Evolutionary conservation across 75 land plant genomes (phyloP), one percentile per base, ranked within the genome.

Genomic region (Larix kaempferi): DNA sequence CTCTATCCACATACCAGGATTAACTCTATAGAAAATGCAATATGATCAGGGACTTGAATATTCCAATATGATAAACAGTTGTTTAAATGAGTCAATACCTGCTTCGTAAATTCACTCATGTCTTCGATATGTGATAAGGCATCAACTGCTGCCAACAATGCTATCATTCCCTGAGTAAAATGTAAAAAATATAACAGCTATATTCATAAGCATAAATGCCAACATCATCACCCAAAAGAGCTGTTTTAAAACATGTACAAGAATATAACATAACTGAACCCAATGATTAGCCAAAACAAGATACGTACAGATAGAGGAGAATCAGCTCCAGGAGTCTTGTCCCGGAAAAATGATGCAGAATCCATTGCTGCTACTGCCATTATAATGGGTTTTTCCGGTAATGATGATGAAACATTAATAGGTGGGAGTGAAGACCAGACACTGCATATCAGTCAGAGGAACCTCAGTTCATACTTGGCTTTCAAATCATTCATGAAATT

Each of bases 341-440:
- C 99, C 75, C 96, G 92, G 56, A 98, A 98, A 80, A 98, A 91
- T 41, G 98, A 91, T 35, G 91, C 86, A 59, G 99, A 93, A 84
- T 98, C 99, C 94, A 85, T 88, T 25, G 99, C 89, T 35, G 96
- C 90, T 75, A 95, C 78, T 23, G 84, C 85, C 74, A 95, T 16
- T 58, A 98, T 74, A 57, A 95, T 79, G 23, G 91, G 94, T 81
- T 98, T 98, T 2, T 83, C 23, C 11, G 78, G 57, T 23, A 83
- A 79, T 56, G 82, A 66, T 0, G 89, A 85, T 55, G 98, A 88
- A 65, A 77, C 65, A 60, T 89, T 92, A 27, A 95, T 82, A 63
- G 99, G 93, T 11, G 98, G 95, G 58, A 95, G 85, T 35, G 99
- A 78, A 58, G 99, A 91, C 99, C 90, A 93, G 59, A 98, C 98